Conservation (phyloP, 768 basidiomycete species). For the Mycena chlorophos region DNA sequence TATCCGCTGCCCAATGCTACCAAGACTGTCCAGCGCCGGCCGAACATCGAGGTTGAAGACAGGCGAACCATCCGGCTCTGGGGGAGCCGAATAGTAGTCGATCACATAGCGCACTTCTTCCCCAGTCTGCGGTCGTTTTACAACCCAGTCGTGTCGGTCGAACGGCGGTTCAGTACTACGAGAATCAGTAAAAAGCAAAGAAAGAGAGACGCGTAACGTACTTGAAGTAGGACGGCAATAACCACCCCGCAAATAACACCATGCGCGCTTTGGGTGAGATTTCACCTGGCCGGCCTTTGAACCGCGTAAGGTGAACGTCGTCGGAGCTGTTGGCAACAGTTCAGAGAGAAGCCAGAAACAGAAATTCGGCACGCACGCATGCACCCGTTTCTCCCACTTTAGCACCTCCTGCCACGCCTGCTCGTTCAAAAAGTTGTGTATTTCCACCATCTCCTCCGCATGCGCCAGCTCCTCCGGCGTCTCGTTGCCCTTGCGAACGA, state of each 20-base stretch:
- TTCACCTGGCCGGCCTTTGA: constrained; percentile 89
- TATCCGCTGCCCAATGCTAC: constrained; percentile 74
- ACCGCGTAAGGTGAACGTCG: constrained; percentile 73
- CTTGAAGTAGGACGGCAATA: constrained; percentile 91
- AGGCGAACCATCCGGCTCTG: constrained; percentile 86
- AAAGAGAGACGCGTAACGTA: constrained; percentile 38
- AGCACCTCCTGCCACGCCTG: constrained; percentile 93
- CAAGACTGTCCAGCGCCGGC: constrained; percentile 86
- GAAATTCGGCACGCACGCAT: constrained; percentile 48
- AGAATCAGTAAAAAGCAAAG: constrained; percentile 4
- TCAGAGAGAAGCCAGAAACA: background rate
- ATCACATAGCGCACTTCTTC: constrained; percentile 94
- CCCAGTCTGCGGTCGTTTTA: constrained; percentile 76
- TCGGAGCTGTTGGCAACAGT: constrained; percentile 47
- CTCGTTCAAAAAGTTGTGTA: constrained; percentile 98
- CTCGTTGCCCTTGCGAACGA: constrained; percentile 95
- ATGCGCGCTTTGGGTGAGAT: constrained; percentile 92
- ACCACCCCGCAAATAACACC: constrained; percentile 82
- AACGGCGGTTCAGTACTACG: constrained; percentile 87
- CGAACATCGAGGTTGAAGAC: constrained; percentile 95
- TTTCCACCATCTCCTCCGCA: constrained; percentile 95
- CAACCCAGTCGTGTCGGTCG: constrained; percentile 97
- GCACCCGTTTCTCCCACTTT: constrained; percentile 80
- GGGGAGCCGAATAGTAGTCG: constrained; percentile 95
- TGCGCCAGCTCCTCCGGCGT: constrained; percentile 82